phyloP scores from a whole-genome alignment of 176 grass and related monocot species.

The Stipa capillata region DNA sequence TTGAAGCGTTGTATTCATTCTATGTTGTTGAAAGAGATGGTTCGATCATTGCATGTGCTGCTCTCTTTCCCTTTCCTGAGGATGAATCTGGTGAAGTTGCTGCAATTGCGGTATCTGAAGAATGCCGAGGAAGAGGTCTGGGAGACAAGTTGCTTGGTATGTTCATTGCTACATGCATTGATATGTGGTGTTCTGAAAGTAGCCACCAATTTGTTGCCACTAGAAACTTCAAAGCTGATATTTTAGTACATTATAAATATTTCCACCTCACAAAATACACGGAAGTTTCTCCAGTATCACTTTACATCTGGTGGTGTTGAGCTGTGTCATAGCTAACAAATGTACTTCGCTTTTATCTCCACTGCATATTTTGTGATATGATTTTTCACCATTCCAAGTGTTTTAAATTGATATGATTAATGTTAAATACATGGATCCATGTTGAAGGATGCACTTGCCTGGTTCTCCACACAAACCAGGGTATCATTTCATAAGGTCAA shows the following conservation, averaged over 20 bases:
- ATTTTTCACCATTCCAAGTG: background rate
- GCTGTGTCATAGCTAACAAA: background rate
- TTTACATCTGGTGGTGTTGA: background rate
- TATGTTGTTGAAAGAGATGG: slow-evolving; percentile 93
- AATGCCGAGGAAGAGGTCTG: slow-evolving; percentile 82
- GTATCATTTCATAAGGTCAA: background rate
- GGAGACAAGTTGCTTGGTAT: slow-evolving; percentile 92
- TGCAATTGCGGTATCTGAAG: slow-evolving; percentile 81
- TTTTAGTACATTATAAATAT: background rate
- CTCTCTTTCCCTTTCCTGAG: slow-evolving; percentile 66
- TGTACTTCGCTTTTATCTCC: background rate
- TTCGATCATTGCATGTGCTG: slow-evolving; percentile 91
- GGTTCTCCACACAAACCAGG: background rate
- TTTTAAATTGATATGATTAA: background rate
- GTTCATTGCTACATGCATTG: background rate
- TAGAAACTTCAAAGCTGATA: background rate
- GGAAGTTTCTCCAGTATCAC: background rate
- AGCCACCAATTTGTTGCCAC: background rate
- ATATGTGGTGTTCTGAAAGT: background rate
- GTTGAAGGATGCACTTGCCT: background rate
- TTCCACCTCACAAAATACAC: background rate
- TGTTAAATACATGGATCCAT: background rate
- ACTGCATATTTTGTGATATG: background rate
- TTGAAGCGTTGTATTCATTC: slow-evolving; percentile 60
- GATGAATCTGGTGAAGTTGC: slow-evolving; percentile 88